These are phyloP conservation scores for Allium cepa DNA, from an alignment of 106 monocot species.

Conservation along the genomic window DNA sequence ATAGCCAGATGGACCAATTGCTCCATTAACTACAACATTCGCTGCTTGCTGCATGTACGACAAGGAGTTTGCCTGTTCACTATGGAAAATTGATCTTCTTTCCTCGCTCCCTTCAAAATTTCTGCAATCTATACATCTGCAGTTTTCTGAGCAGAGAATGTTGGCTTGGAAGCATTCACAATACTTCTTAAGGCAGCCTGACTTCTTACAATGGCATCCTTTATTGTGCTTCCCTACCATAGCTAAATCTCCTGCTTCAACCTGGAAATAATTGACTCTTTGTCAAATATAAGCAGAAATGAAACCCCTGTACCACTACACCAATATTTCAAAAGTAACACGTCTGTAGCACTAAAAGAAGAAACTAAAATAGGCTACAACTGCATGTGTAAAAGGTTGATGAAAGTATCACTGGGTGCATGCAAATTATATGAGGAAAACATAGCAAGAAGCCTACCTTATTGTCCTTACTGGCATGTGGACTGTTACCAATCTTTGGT, in stretches of 20 bases:
- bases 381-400: too few species aligned
- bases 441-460: slow-evolving; percentile 20
- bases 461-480: slow-evolving; percentile 47
- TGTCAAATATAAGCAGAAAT: too few species aligned
- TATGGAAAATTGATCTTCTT: slow-evolving; percentile 59
- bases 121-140: slow-evolving; percentile 86
- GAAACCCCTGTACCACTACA: too few species aligned
- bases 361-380: too few species aligned
- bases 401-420: too few species aligned
- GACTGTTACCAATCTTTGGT: slow-evolving; percentile 92
- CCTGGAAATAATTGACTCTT: slow-evolving; percentile 21
- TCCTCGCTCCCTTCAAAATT: slow-evolving; percentile 92
- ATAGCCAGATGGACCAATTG: slow-evolving; percentile 61
- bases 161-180: slow-evolving; percentile 97
- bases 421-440: background rate
- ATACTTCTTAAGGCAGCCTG: slow-evolving; percentile 92
- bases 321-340: too few species aligned
- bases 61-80: slow-evolving; percentile 56
- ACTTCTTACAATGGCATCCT: slow-evolving; percentile 93
- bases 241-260: slow-evolving; percentile 52
- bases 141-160: slow-evolving; percentile 91
- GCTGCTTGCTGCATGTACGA: slow-evolving; percentile 74
- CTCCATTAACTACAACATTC: slow-evolving; percentile 80
- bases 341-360: too few species aligned
- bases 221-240: slow-evolving; percentile 89